Evolutionary conservation across 2,329 filamentous ascomycete genomes (phyloP).

Genomic region (Ophiostoma piceae): DNA sequence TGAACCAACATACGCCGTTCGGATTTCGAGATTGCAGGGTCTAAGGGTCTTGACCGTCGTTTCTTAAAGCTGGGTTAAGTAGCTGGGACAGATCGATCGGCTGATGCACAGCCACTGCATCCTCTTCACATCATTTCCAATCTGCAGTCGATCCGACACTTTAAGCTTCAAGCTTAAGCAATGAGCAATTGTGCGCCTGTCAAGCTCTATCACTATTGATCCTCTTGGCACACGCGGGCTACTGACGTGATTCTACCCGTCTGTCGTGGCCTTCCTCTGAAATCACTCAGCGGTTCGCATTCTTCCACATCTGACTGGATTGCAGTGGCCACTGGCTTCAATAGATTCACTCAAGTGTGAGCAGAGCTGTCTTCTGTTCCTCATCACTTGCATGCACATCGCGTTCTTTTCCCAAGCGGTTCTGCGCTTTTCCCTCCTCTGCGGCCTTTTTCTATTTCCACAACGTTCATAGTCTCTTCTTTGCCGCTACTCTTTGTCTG

Average conservation of each 20-base stretch:
- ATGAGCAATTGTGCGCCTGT: neutral
- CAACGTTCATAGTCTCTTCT: neutral
- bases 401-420: neutral
- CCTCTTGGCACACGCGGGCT: neutral
- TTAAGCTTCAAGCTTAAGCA: neutral
- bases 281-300: neutral
- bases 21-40: neutral
- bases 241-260: neutral
- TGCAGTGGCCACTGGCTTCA: neutral
- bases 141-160: neutral
- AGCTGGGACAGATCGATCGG: neutral
- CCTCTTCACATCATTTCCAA: neutral
- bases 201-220: neutral
- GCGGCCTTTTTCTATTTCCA: neutral
- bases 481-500: neutral
- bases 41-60: neutral
- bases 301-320: neutral
- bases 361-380: neutral
- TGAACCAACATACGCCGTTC: neutral
- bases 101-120: neutral
- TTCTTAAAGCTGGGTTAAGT: neutral
- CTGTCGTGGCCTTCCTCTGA: neutral
- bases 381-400: neutral
- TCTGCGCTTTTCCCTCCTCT: neutral
- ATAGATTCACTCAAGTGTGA: neutral